Conservation (phyloP, 208 protist genomes). For the Acanthamoeba triangularis region DNA sequence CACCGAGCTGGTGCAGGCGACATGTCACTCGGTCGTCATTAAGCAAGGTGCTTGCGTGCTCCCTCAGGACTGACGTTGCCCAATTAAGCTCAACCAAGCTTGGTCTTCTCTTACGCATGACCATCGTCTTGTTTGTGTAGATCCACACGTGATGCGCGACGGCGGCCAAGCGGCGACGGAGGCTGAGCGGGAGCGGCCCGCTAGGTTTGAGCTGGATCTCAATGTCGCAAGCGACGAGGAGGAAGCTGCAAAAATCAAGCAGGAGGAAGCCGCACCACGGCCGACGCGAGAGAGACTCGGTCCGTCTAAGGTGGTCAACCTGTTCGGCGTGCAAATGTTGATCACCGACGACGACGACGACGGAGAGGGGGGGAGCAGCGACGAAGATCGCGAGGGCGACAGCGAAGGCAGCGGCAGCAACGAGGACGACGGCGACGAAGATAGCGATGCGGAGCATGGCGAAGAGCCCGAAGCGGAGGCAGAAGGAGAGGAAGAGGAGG, state of each 20-base stretch:
- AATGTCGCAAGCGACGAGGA: not conserved
- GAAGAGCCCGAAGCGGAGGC: not conserved
- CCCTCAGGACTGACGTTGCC: no score
- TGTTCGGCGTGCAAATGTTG: not conserved
- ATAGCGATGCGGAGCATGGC: not conserved
- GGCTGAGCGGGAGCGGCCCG: no score
- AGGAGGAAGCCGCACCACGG: not conserved
- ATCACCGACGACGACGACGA: not conserved
- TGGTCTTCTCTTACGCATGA: no score
- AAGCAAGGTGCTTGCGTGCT: no score
- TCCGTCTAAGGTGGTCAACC: not conserved
- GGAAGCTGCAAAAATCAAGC: not conserved
- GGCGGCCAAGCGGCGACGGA: no score
- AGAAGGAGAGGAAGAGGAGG: not conserved
- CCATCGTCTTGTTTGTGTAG: no score
- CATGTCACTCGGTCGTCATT: no score
- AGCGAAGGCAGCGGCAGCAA: not conserved
- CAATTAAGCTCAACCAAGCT: no score
- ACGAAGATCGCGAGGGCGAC: not conserved
- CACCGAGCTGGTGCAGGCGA: no score
- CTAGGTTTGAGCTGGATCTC: no score
- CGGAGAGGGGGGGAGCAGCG: not conserved
- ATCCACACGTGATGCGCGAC: no score
- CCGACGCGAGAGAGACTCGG: not conserved
- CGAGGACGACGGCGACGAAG: not conserved